phyloP scores from a whole-genome alignment of 805 yeast species.

The Pichia scutulata region DNA sequence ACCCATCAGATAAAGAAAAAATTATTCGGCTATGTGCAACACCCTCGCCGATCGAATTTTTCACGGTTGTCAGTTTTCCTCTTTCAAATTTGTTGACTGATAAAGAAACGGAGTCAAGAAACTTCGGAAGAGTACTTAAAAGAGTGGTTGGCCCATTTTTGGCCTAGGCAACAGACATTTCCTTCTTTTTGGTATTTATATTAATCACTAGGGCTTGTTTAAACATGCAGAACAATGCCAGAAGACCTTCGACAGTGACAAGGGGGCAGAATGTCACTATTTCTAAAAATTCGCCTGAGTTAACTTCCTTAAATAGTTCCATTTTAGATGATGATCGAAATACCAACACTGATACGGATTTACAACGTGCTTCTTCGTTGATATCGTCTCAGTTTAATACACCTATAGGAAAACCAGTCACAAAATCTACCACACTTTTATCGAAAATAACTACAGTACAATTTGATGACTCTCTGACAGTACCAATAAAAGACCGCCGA shows the following conservation, averaged over 20 bases:
- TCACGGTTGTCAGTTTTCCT: too few species aligned
- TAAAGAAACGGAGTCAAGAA: neutral
- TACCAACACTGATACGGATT: neutral
- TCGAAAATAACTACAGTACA: constrained; percentile 16
- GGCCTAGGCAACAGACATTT: too few species aligned
- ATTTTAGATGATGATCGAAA: neutral
- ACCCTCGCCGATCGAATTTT: neutral
- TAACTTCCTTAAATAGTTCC: constrained; percentile 1
- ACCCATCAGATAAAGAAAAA: neutral
- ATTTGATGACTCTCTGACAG: constrained; percentile 23
- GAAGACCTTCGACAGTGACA: constrained; percentile 6
- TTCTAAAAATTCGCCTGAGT: neutral
- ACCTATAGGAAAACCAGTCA: neutral
- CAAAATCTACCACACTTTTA: constrained; percentile 7
- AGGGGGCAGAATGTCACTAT: constrained; percentile 2
- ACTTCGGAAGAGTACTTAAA: neutral
- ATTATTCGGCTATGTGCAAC: constrained; percentile 5
- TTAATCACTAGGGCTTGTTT: too few species aligned
- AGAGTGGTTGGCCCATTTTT: too few species aligned
- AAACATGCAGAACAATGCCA: neutral
- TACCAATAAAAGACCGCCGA: constrained; percentile 39
- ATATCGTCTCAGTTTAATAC: neutral
- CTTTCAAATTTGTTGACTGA: neutral
- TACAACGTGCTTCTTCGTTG: neutral
- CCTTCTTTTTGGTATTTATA: too few species aligned